Evolutionary conservation across 257 asterid genomes (phyloP).

Genomic region (Solanum boliviense): DNA sequence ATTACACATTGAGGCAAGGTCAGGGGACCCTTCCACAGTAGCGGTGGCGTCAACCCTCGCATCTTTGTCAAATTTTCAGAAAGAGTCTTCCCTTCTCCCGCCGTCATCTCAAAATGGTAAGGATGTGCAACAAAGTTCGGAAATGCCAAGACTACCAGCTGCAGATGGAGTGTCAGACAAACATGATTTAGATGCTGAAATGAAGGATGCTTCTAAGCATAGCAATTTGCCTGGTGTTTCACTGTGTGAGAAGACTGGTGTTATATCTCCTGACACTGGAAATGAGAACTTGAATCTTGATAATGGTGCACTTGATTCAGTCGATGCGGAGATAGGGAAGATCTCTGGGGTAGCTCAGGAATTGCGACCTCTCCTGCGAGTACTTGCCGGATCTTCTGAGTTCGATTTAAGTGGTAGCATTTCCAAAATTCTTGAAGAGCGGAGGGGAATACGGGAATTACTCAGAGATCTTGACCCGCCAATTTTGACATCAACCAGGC

Average conservation of each 20-base stretch:
- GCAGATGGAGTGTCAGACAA: conserved; percentile 47
- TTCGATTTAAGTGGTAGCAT: conserved; percentile 44
- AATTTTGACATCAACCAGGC: conserved; percentile 43
- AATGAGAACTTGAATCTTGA: conserved; percentile 32
- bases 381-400: conserved; percentile 40
- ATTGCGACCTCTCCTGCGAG: conserved; percentile 42
- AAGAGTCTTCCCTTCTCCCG: conserved; percentile 48
- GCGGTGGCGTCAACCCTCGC: conserved; percentile 69
- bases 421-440: conserved; percentile 46
- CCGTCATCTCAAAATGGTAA: conserved; percentile 44
- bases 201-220: conserved; percentile 50
- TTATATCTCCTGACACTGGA: conserved; percentile 30
- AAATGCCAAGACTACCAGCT: conserved; percentile 47
- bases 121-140: conserved; percentile 40
- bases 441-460: conserved; percentile 33
- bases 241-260: conserved; percentile 27
- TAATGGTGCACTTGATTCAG: conserved; percentile 13
- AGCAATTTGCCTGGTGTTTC: conserved; percentile 20
- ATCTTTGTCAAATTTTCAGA: conserved; percentile 48
- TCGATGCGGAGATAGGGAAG: conserved; percentile 43
- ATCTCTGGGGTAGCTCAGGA: conserved; percentile 29
- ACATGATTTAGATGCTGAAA: conserved; percentile 33
- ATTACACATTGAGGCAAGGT: conserved; percentile 54
- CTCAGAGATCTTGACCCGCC: conserved; percentile 49
- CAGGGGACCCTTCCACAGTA: conserved; percentile 67